Evolutionary conservation across 306 rosid genomes (phyloP).

Genomic region (Vigna angularis): DNA sequence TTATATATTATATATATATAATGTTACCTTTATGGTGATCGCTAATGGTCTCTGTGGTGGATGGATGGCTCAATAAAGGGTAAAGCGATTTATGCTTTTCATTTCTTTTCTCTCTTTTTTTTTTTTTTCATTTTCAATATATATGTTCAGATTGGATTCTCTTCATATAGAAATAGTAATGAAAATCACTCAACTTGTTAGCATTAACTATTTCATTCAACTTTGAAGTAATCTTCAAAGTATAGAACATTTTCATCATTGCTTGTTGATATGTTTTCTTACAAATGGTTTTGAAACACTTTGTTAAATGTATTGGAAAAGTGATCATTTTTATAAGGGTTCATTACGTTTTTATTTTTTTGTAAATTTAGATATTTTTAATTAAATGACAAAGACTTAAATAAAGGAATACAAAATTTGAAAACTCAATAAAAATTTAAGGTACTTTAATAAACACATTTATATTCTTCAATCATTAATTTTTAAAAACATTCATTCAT

Average conservation of each 20-base stretch:
- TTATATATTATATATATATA: neutral
- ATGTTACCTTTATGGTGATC: neutral
- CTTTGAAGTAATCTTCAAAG: neutral
- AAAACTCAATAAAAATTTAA: no score
- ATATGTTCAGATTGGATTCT: neutral
- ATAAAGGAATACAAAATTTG: no score
- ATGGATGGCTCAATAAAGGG: constrained; percentile 32
- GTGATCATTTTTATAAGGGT: no score
- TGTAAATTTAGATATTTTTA: no score
- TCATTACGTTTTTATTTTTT: no score
- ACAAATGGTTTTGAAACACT: no score
- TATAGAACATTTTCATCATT: neutral
- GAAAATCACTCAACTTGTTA: neutral
- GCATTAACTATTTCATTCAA: neutral
- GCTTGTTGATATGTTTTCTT: no score
- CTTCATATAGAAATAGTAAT: neutral
- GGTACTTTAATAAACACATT: no score
- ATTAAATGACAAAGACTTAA: no score
- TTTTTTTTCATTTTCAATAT: neutral
- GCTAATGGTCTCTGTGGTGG: neutral
- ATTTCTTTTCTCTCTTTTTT: neutral
- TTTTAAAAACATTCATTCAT: no score
- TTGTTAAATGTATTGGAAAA: no score
- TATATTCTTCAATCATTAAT: no score
- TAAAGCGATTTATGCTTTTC: neutral